Evolutionary conservation across 169 alveolate species (phyloP).

Genomic region (Plasmodium cynomolgi): DNA sequence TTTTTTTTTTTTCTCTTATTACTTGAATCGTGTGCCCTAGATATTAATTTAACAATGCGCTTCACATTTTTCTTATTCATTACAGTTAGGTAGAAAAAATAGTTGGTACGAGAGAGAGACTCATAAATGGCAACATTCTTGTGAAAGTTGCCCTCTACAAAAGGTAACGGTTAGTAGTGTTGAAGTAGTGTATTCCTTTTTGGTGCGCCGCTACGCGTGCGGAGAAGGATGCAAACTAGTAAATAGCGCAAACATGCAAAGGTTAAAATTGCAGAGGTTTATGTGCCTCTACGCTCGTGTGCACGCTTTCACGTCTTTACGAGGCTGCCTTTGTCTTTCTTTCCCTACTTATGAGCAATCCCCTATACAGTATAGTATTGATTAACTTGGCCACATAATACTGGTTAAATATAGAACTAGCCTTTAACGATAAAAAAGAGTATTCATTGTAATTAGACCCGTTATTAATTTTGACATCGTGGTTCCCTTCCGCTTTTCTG

Average conservation of each 20-base stretch:
- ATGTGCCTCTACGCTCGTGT: neutral
- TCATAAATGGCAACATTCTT: slow-evolving; percentile 54
- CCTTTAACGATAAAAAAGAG: slow-evolving; percentile 69
- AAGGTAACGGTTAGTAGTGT: slow-evolving; percentile 3
- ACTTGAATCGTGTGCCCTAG: slow-evolving; percentile 26
- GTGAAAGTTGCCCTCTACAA: slow-evolving; percentile 61
- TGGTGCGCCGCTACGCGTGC: neutral
- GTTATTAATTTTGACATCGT: slow-evolving; percentile 8
- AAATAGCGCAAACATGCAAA: neutral
- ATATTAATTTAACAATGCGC: slow-evolving; percentile 21
- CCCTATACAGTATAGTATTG: slow-evolving; percentile 48
- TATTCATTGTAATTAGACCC: slow-evolving; percentile 27
- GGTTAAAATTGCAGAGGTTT: neutral
- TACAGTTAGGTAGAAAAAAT: slow-evolving; percentile 38
- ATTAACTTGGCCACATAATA: slow-evolving; percentile 36
- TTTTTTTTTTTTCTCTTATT: neutral
- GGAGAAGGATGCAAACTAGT: neutral
- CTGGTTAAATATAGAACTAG: slow-evolving; percentile 71
- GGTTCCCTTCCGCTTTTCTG: neutral
- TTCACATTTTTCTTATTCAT: slow-evolving; percentile 51
- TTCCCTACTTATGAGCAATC: slow-evolving; percentile 36
- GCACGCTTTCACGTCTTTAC: neutral
- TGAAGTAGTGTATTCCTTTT: neutral
- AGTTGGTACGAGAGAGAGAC: slow-evolving; percentile 66
- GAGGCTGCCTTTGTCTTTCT: neutral